Evolutionary conservation across 768 basidiomycete species (phyloP).

Genomic region (Lactarius evosmus): DNA sequence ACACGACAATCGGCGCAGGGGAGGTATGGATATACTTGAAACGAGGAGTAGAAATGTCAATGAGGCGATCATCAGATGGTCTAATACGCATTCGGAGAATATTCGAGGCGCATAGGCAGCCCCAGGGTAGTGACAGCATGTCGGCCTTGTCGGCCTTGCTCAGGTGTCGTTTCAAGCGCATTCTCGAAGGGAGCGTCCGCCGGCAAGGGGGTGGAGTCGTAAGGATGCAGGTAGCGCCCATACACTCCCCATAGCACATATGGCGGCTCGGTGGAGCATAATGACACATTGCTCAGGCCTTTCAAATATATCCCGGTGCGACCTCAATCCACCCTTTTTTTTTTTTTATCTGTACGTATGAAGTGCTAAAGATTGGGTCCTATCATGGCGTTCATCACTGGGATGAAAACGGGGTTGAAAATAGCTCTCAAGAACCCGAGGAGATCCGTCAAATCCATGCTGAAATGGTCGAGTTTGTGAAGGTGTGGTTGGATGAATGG

Average conservation of each 20-base stretch:
- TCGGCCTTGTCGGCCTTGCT: too few relatives aligned
- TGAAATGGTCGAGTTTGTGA: constrained; percentile 78
- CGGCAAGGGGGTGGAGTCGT: too few relatives aligned
- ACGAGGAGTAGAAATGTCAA: background rate
- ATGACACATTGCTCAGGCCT: constrained; percentile 70
- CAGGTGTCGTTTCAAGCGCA: too few relatives aligned
- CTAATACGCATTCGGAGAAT: too few relatives aligned
- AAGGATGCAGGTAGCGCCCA: too few relatives aligned
- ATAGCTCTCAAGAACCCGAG: constrained; percentile 62
- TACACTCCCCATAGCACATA: constrained; percentile 73
- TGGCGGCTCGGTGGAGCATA: constrained; percentile 56
- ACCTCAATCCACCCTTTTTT: constrained; percentile 21
- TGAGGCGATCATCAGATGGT: background rate
- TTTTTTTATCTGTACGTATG: background rate
- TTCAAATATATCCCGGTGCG: constrained; percentile 87
- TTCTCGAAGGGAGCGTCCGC: too few relatives aligned
- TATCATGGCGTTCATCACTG: constrained; percentile 68
- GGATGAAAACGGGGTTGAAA: constrained; percentile 68
- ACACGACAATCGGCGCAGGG: background rate
- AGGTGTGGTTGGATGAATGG: constrained; percentile 61
- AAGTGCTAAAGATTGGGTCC: background rate
- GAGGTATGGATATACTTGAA: background rate
- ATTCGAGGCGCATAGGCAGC: too few relatives aligned
- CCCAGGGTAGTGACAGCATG: too few relatives aligned
- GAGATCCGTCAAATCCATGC: constrained; percentile 78